Base-by-base conservation (phyloP, 1,139 yeast genomes). In the Eremothecium gossypii region DNA sequence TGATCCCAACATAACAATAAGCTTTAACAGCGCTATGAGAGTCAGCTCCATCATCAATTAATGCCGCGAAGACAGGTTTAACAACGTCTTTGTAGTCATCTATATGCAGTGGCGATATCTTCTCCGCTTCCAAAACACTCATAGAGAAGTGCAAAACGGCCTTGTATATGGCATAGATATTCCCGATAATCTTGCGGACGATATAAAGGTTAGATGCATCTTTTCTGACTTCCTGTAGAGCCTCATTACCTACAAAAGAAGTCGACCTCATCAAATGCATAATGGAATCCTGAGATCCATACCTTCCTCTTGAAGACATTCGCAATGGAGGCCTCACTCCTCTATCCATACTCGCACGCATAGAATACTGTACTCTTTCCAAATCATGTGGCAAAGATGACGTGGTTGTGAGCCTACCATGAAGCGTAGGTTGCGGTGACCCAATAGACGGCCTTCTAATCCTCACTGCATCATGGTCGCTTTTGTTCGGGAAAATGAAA, bases 121-220 rank as follows among this genome's bases (percentile, higher is more conserved):
- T 41, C 3, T 41, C 44, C 11, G 47, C 50, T 12, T 45, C 44
- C n/a, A 41, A 45, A 8, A 58, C 53, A 10, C 52, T 40, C 12
- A 57, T 48, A 33, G 54, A 57, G 39, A 50, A 57, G 34, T 52
- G 51, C 1, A 60, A 50, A 42, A 58, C 49, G 31, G 57, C 48
- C 44, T 54, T 57, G 45, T 58, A 58, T 20, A 58, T 56, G 38
- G 60, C 52, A 33, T 58, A 57, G 8, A 58, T 55, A 27, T 55
- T 58, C 41, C 54, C 48, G 54, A 58, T 50, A 6, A 58, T 51
- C 27, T 51, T 51, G 42, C 64, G 48, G 7, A 61, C 61, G 39
- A 53, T 52, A 33, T 56, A 55, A 29, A 50, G 47, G 13, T 46
- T 51, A n/a, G 50, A 32, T 13, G 51, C 52, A 29, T 55, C 56